phyloP scores from a whole-genome alignment of 169 alveolate genomes.

The Eimeria sp. region DNA sequence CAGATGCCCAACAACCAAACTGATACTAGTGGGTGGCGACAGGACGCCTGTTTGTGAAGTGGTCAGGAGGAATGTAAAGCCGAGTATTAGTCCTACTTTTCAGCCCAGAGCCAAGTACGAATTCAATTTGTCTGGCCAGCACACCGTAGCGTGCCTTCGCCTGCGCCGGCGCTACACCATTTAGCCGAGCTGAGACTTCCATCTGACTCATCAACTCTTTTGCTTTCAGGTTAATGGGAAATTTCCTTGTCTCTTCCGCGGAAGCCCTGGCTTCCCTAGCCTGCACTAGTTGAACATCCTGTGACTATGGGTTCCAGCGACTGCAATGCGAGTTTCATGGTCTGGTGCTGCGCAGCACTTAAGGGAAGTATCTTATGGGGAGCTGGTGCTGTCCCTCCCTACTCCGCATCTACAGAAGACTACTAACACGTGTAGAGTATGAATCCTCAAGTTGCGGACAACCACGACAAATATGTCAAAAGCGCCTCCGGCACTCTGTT shows the following conservation, averaged over 20 bases:
- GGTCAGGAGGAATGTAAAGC: not conserved
- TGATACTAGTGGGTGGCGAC: not conserved
- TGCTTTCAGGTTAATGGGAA: not conserved
- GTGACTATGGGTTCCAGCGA: not conserved
- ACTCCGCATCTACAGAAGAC: not conserved
- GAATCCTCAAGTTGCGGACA: not conserved
- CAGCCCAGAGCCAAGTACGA: not conserved
- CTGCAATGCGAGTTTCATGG: not conserved
- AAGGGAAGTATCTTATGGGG: not conserved
- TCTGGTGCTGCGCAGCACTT: not conserved
- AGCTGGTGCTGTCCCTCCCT: not conserved
- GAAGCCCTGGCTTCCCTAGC: not conserved
- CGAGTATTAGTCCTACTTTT: not conserved
- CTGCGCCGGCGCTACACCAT: not conserved
- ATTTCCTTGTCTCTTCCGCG: not conserved
- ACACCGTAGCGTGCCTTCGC: not conserved
- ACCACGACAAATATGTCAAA: not conserved
- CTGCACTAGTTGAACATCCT: not conserved
- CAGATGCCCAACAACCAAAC: not conserved
- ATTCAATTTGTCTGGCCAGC: not conserved
- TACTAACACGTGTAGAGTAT: not conserved
- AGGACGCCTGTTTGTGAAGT: not conserved
- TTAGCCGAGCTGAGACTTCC: not conserved
- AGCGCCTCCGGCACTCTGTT: not conserved
- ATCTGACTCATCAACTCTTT: not conserved